A percentile compares a stretch with the other conserved stretches of the same genome.
Conservation (phyloP, 257 asterid genomes). For the Fraxinus excelsior region DNA sequence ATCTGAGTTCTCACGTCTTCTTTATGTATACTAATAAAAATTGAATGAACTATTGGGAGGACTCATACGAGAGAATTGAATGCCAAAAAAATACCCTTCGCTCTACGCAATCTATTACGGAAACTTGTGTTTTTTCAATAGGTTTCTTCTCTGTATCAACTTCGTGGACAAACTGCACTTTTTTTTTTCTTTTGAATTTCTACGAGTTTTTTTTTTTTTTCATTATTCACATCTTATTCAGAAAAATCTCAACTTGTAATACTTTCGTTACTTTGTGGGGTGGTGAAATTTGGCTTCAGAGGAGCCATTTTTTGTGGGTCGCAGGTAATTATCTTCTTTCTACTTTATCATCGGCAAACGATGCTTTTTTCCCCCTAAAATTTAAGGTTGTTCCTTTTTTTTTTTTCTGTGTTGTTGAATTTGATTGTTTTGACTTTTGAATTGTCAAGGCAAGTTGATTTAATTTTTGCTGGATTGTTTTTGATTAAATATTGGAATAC, state of each 20-base stretch:
- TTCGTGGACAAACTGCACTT: not conserved
- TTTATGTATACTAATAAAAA: too few species aligned
- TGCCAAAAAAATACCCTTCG: not conserved
- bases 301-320: not conserved
- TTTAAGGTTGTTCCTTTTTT: not conserved
- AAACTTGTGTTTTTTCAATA: not conserved
- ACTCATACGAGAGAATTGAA: not conserved
- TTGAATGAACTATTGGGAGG: too few species aligned
- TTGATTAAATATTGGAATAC: not conserved
- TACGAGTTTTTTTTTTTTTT: too few species aligned
- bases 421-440: constrained; percentile 23
- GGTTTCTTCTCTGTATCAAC: not conserved
- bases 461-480: constrained; percentile 20
- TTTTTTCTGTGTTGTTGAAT: constrained; percentile 16
- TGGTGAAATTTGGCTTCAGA: not conserved
- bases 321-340: not conserved
- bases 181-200: too few species aligned
- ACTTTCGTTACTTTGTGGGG: not conserved
- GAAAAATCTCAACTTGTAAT: not conserved
- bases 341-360: not conserved
- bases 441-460: constrained; percentile 8
- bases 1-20: too few species aligned
- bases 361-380: not conserved
- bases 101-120: not conserved
- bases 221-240: too few species aligned